These are phyloP conservation scores for Nothophaeocryptopus gaeumannii DNA, from an alignment of 2,329 filamentous ascomycete genomes.

Conservation along the genomic window DNA sequence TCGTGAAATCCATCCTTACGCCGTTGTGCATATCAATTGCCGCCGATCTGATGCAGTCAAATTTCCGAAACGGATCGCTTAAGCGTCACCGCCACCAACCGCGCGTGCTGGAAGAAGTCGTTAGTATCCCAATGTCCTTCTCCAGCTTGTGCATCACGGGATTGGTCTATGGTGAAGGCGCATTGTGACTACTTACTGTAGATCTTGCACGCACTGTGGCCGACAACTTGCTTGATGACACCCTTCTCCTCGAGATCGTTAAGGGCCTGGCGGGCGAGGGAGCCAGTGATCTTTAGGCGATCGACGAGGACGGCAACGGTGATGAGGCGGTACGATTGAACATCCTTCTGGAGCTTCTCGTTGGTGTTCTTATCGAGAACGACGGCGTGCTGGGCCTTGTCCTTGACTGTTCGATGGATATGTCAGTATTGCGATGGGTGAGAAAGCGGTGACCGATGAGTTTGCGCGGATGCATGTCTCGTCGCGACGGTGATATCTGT, in stretches of 20 bases:
- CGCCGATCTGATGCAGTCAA: slow-evolving; percentile 9
- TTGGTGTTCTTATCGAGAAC: slow-evolving; percentile 96
- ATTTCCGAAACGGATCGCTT: slow-evolving; percentile 13
- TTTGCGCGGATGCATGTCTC: slow-evolving; percentile 9
- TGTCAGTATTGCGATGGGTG: slow-evolving; percentile 22
- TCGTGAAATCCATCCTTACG: slow-evolving; percentile 9
- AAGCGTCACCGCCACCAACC: slow-evolving; percentile 16
- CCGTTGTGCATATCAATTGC: slow-evolving; percentile 12
- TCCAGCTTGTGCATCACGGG: not conserved
- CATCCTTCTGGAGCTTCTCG: slow-evolving; percentile 99
- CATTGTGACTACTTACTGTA: slow-evolving; percentile 67
- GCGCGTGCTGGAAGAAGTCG: slow-evolving; percentile 14
- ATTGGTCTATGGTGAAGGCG: not conserved
- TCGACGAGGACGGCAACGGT: slow-evolving; percentile 98
- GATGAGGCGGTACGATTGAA: slow-evolving; percentile 99
- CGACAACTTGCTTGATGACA: slow-evolving; percentile 95
- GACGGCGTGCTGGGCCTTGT: slow-evolving; percentile 99
- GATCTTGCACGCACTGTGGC: slow-evolving; percentile 96
- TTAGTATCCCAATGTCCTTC: slow-evolving; percentile 1
- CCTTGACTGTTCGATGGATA: slow-evolving; percentile 73
- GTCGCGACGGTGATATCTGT: slow-evolving; percentile 8
- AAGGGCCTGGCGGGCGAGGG: slow-evolving; percentile 84
- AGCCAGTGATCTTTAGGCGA: slow-evolving; percentile 99
- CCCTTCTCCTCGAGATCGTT: slow-evolving; percentile 96
- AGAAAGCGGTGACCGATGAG: slow-evolving; percentile 4